Percentiles rank a stretch among this genome's conserved stretches.
Evolutionary conservation across 306 rosid species (phyloP).

Genomic region (Prunus padus): DNA sequence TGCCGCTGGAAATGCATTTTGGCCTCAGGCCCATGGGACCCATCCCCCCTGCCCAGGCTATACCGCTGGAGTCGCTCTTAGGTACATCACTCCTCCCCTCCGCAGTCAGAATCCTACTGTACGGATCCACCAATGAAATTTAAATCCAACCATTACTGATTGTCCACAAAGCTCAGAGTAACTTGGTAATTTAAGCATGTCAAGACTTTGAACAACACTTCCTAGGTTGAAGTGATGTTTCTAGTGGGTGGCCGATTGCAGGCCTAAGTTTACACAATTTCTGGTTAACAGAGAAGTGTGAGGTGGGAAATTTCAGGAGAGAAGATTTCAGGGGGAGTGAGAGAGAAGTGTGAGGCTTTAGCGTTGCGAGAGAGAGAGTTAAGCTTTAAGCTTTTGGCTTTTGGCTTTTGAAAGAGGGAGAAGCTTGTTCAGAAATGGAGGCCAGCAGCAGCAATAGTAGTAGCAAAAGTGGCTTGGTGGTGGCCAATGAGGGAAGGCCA

Average conservation of each 20-base stretch:
- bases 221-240: not conserved
- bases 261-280: not conserved
- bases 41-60: no score
- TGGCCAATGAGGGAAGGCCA: conserved; percentile 28
- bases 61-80: no score
- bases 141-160: no score
- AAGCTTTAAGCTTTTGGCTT: conserved; percentile 8
- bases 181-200: not conserved
- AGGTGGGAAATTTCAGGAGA: conserved; percentile 13
- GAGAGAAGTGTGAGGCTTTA: conserved; percentile 9
- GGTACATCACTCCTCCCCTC: no score
- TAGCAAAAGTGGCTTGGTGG: conserved; percentile 13
- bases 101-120: no score
- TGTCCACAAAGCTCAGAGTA: not conserved
- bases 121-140: no score
- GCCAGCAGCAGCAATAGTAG: conserved; percentile 22
- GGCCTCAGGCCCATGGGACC: no score
- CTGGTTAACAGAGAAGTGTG: not conserved
- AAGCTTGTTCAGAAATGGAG: conserved; percentile 53
- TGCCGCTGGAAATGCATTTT: no score
- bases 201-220: not conserved
- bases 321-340: not conserved
- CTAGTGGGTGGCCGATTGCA: not conserved
- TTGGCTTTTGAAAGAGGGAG: conserved; percentile 10
- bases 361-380: not conserved